Evolutionary conservation across 495 filamentous ascomycete species (phyloP), one percentile per base, ranked within the genome.

Genomic region (Podospora conica): DNA sequence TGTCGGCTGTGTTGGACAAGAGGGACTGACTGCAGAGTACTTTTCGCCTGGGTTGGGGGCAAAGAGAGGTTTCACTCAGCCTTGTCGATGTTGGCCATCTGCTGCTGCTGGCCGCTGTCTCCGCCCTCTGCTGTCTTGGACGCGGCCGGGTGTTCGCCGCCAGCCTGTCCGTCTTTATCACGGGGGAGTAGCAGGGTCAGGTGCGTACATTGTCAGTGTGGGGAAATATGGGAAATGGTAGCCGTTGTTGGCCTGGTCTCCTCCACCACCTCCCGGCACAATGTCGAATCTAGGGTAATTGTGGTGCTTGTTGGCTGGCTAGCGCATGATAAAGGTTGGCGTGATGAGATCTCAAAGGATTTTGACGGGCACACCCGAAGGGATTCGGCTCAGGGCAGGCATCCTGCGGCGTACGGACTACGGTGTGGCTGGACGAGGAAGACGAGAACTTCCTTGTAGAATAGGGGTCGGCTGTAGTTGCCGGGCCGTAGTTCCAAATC

Each of bases 21-120:
- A 28, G 58, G 18, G 40, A 48, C 58, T 59, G 40, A 48, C 58
- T 59, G 58, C 58, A n/a, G 29, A 29, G 58, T 59, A 59, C 58
- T 59, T 59, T 59, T 48, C 40, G 7, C 2, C 3, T 27, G 25
- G 25, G 25, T 27, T 27, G 25, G 25, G 25, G 25, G 3, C 3
- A 27, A 6, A 27, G 33, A 48, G 29, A 31, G 29, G 40, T 48
- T 18, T n/a, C 40, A 18, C 21, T 59, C 58, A 59, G 58, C 58
- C 58, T 59, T 59, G 58, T 59, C 27, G 58, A 29, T 59, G 24
- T 29, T 28, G 25, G 58, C 25, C 40, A 18, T 48, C 40, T 48
- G 40, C 40, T 48, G 40, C 15, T 48, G 40, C 15, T 27, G 3
- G 25, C 40, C 40, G 15, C 29, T 15, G 12, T 18, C 33, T 40